Evolutionary conservation across 148 eudicot species (phyloP), one percentile per base, ranked within the genome.

Genomic region (Amaranthus hypochondriacus): DNA sequence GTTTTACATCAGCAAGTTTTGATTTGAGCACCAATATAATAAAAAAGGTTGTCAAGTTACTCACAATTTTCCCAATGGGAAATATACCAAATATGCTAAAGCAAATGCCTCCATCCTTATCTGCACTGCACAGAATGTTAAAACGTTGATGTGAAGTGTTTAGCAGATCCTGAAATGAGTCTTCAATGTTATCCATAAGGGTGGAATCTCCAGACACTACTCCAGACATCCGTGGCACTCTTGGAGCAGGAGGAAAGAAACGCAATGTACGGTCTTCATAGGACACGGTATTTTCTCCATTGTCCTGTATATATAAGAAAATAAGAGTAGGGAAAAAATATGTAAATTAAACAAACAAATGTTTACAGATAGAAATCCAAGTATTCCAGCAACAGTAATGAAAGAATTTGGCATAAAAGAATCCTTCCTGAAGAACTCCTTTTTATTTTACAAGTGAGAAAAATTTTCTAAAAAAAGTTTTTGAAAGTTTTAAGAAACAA

Each of bases 51-150:
- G 49, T 66, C n/a, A 53, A 75, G 49, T 67, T 75, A 82, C 99
- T 95, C 87, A 95, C 99, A 79, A 92, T 81, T 89, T 84, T 90
- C 76, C 96, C 99, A 62, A 92, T 85, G 49, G 96, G 89, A 78
- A 95, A 92, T 85, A 95, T 89, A 82, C 99, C 99, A 82, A 95
- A 95, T 85, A 95, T 90, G 77, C 87, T 90, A 78, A 95, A 92
- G 83, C 96, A 90, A 74, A 95, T 83, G 76, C 80, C 85, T 76
- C 99, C 99, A 74, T 89, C 89, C 80, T 72, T 85, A 78, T 92
- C 99, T 66, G 89, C 97, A 77, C 99, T 92, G 83, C 94, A 92
- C 63, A 95, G 79, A 75, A 95, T 87, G 81, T 90, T 90, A 75
- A 92, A 92, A 9, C 83, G 84, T 76, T 92, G 97, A 84, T 84